Percentiles rank a stretch among this genome's conserved stretches.
Conservation (phyloP, 1,284 basidiomycete genomes). For the Ustilago xerochloae region DNA sequence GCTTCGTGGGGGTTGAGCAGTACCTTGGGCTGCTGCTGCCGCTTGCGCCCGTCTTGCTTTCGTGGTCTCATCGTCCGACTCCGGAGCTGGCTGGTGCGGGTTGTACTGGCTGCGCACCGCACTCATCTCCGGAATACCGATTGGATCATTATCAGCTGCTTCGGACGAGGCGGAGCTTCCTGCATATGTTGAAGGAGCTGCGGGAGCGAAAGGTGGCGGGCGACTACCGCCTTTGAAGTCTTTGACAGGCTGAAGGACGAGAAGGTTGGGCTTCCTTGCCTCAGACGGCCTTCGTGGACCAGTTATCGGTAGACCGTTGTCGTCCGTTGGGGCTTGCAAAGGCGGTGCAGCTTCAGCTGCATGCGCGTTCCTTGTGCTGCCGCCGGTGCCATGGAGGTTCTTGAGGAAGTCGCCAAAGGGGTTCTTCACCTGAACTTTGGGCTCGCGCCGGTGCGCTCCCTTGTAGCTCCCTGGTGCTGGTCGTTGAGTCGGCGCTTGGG, state of each 20-base stretch:
- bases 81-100: constrained; percentile 25
- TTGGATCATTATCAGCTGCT: constrained; percentile 14
- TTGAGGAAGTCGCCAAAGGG: constrained; percentile 27
- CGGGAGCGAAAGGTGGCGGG: not conserved
- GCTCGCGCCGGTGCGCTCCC: constrained; percentile 31
- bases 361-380: not conserved
- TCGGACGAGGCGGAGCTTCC: constrained; percentile 26
- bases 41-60: not conserved
- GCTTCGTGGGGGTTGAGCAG: not conserved
- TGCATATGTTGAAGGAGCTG: not conserved
- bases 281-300: constrained; percentile 21
- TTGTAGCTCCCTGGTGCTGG: constrained; percentile 40
- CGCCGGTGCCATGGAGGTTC: constrained; percentile 1
- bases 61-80: constrained; percentile 11
- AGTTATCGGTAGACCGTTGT: constrained; percentile 8
- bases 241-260: constrained; percentile 26
- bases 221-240: constrained; percentile 31
- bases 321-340: constrained; percentile 12
- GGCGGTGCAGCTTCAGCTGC: not conserved
- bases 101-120: constrained; percentile 25
- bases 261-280: constrained; percentile 16
- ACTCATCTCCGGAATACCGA: constrained; percentile 43
- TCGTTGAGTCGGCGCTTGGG: constrained; percentile 2
- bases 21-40: not conserved
- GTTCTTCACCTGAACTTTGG: constrained; percentile 21